A percentile compares a stretch with the other conserved stretches of the same genome.
Conservation (phyloP, 345 rosid species). For the Ceriops decandra region DNA sequence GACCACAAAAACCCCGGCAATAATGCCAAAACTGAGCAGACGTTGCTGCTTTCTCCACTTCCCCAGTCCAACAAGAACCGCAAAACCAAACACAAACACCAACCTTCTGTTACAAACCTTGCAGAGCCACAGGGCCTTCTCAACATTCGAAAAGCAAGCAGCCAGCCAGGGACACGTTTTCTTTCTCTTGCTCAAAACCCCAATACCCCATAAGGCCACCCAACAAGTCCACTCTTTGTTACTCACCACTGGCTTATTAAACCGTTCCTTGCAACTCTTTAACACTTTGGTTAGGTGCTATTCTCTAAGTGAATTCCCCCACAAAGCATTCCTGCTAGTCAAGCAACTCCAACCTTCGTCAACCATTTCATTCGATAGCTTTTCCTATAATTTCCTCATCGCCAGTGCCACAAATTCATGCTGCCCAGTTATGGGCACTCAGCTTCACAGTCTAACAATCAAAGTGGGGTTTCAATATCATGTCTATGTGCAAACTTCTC, state of each 20-base stretch:
- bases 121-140: background rate
- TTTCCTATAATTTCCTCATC: conserved; percentile 53
- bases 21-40: background rate
- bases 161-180: conserved; percentile 19
- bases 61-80: background rate
- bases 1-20: too few species aligned
- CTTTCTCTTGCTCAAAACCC: conserved; percentile 31
- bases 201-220: conserved; percentile 25
- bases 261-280: conserved; percentile 34
- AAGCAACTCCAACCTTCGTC: conserved; percentile 36
- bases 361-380: conserved; percentile 51
- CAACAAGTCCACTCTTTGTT: conserved; percentile 47
- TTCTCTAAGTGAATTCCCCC: conserved; percentile 37
- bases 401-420: conserved; percentile 37
- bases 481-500: conserved; percentile 67
- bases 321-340: conserved; percentile 41
- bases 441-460: conserved; percentile 51
- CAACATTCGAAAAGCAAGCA: conserved; percentile 2
- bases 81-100: background rate
- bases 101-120: background rate
- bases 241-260: conserved; percentile 35
- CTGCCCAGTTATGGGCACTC: conserved; percentile 32
- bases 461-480: conserved; percentile 60
- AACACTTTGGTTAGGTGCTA: conserved; percentile 58
- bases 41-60: background rate